phyloP scores from a whole-genome alignment of 2,329 filamentous ascomycete genomes.

The Stemphylium vesicarium region DNA sequence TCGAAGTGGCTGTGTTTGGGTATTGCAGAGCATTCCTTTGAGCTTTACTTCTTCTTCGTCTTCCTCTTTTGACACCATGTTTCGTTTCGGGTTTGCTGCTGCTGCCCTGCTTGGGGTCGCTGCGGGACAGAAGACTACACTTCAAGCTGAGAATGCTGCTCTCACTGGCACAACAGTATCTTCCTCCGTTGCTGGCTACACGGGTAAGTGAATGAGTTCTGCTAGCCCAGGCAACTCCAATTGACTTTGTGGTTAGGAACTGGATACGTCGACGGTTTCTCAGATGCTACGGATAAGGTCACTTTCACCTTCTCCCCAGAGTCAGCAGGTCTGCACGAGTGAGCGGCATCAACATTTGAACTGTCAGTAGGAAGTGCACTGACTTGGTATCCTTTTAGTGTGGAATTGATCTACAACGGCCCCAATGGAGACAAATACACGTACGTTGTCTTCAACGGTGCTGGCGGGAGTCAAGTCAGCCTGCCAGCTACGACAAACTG shows the following conservation, averaged over 20 bases:
- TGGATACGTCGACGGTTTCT: conserved; percentile 58
- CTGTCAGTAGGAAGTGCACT: too few species aligned
- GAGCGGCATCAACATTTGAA: too few species aligned
- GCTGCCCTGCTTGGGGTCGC: conserved; percentile 10
- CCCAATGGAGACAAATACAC: conserved; percentile 57
- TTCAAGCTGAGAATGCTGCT: conserved; percentile 1
- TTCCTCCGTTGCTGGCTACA: conserved; percentile 2
- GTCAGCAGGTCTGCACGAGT: conserved; percentile 51
- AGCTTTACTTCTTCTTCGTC: not conserved
- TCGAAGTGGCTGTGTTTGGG: not conserved
- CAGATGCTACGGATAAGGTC: conserved; percentile 52
- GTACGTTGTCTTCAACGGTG: conserved; percentile 53
- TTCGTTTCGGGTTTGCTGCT: not conserved
- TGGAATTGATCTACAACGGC: conserved; percentile 54
- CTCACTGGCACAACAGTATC: not conserved
- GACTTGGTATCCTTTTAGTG: not conserved
- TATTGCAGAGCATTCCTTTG: not conserved
- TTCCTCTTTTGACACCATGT: not conserved
- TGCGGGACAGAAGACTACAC: conserved; percentile 26
- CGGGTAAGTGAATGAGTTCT: not conserved
- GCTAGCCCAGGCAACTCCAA: not conserved
- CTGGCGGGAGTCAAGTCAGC: conserved; percentile 51
- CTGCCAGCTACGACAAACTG: conserved; percentile 51
- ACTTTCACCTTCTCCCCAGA: conserved; percentile 52
- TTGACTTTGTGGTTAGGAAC: conserved; percentile 40